These are phyloP conservation scores for Scleromitrula shiraiana DNA, from an alignment of 2,329 filamentous ascomycete genomes.

Conservation along the genomic window DNA sequence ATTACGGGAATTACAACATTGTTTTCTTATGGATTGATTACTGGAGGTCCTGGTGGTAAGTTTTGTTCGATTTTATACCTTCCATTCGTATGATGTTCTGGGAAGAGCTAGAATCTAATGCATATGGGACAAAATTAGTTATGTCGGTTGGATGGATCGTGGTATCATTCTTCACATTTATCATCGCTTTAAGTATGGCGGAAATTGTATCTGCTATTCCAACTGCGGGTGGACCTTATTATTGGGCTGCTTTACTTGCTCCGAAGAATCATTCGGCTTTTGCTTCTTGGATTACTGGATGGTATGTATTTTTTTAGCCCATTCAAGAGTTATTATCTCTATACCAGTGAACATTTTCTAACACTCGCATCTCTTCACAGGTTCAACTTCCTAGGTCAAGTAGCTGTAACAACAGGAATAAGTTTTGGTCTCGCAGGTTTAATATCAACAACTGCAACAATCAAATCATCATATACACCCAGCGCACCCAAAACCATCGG, in stretches of 20 bases:
- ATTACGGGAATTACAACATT: slow-evolving; percentile 53
- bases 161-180: slow-evolving; percentile 46
- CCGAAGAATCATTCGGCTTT: slow-evolving; percentile 38
- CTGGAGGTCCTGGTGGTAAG: slow-evolving; percentile 46
- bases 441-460: slow-evolving; percentile 37
- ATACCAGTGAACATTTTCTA: not conserved
- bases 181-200: slow-evolving; percentile 47
- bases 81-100: not conserved
- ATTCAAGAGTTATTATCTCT: not conserved
- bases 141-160: slow-evolving; percentile 50
- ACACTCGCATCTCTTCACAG: slow-evolving; percentile 12
- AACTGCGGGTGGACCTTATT: slow-evolving; percentile 51
- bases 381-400: slow-evolving; percentile 42
- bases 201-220: slow-evolving; percentile 53
- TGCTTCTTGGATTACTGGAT: slow-evolving; percentile 41
- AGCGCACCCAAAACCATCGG: slow-evolving; percentile 44
- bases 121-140: slow-evolving; percentile 29
- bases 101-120: not conserved
- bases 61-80: not conserved
- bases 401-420: slow-evolving; percentile 42
- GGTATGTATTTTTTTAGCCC: slow-evolving; percentile 21
- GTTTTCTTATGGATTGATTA: slow-evolving; percentile 47
- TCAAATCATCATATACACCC: slow-evolving; percentile 36
- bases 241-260: slow-evolving; percentile 51
- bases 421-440: slow-evolving; percentile 39